Evolutionary conservation across 106 monocot genomes (phyloP), one percentile per base, ranked within the genome.

Genomic region (Gastrodia elata): DNA sequence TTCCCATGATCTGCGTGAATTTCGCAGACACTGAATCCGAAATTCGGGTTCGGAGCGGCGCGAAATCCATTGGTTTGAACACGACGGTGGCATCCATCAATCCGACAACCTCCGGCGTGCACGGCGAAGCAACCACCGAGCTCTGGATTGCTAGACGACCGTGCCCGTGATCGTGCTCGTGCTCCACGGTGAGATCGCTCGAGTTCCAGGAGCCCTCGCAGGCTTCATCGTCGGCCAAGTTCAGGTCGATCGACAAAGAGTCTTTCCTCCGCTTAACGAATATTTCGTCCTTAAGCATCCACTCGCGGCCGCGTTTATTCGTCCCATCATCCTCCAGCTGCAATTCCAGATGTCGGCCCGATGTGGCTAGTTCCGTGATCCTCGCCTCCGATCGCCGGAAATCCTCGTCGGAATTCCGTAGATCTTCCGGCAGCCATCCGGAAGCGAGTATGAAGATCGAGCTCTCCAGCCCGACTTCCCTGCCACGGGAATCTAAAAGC

Each of bases 41-140:
- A 1, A 92, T 71, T 42, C 68, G 85, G 27, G 48, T 77, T 6
- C 82, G 69, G 0, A 91, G 37, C 13, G 83, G 75, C 3, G 22
- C 70, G 18, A 98, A 91, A 58, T 98, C 97, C 18, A 98, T 90
- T 0, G 92, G 90, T 80, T 82, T 88, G 81, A 97, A 97, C 22
- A 88, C 77, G 32, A 93, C 78, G 18, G 84, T 68, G 15, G 78
- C 81, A 38, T 92, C 92, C 2, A 92, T 89, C 9, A 69, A 79
- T 10, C 80, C 84, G 1, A 86, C 64, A 26, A 90, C 70, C 42
- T 88, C 90, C 0, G 59, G 52, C 10, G 74, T 78, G 16, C 78
- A 72, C 7, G 84, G 65, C 1, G 80, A 44, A 10, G 76, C 33
- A 18, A 25, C 37, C 48, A 39, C 43, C 2, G 42, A 75, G 20